A percentile compares a stretch with the other conserved stretches of the same genome.
phyloP scores from a whole-genome alignment of 2,329 filamentous ascomycete genomes.

The Trichoderma endophyticum region DNA sequence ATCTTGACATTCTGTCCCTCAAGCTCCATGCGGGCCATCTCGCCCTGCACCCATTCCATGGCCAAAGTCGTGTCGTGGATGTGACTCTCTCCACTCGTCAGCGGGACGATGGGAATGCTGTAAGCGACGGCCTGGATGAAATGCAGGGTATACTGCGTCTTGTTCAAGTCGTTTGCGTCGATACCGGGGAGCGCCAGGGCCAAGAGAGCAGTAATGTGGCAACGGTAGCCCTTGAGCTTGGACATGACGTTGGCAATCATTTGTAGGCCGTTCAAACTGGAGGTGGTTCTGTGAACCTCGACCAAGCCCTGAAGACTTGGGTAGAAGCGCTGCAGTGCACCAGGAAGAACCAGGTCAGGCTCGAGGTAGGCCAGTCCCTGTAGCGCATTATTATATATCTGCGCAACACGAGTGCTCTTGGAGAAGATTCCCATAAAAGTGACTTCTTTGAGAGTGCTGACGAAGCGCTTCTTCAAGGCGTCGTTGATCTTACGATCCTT shows the following conservation, averaged over 20 bases:
- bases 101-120: constrained; percentile 86
- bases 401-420: constrained; percentile 88
- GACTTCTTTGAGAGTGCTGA: constrained; percentile 83
- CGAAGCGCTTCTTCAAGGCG: constrained; percentile 83
- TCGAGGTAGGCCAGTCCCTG: constrained; percentile 89
- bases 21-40: constrained; percentile 90
- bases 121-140: constrained; percentile 96
- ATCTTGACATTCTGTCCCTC: constrained; percentile 83
- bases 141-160: constrained; percentile 89
- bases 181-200: constrained; percentile 91
- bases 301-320: constrained; percentile 94
- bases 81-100: constrained; percentile 58
- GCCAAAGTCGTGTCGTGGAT: constrained; percentile 74
- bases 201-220: constrained; percentile 91
- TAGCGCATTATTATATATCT: constrained; percentile 84
- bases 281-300: constrained; percentile 93
- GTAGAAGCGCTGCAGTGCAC: constrained; percentile 92
- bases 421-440: constrained; percentile 98
- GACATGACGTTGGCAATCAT: constrained; percentile 90
- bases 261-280: constrained; percentile 86
- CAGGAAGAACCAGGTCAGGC: constrained; percentile 85
- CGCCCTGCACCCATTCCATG: constrained; percentile 87
- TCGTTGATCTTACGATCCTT: constrained; percentile 73
- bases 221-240: constrained; percentile 91
- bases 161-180: constrained; percentile 95